A percentile compares a stretch with the other conserved stretches of the same genome.
Conservation (phyloP, 2,329 filamentous ascomycete species). For the Aureobasidium namibiae region DNA sequence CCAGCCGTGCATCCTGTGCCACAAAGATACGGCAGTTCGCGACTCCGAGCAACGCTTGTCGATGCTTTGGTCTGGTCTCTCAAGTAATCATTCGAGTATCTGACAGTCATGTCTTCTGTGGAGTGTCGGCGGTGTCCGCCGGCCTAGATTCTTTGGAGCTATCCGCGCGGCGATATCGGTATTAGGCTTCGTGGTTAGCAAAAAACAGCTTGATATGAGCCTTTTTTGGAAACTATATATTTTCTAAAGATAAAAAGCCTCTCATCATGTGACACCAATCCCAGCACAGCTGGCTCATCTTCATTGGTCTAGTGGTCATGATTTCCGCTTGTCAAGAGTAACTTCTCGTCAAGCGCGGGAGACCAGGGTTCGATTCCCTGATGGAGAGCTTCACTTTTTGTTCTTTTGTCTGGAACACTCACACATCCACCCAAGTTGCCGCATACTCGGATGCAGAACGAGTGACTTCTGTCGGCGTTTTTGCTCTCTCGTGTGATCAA, state of each 20-base stretch:
- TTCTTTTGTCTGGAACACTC: background rate
- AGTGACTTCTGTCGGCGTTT: too few relatives aligned
- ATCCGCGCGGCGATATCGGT: background rate
- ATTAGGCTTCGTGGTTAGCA: background rate
- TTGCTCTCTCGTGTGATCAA: background rate
- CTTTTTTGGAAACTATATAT: too few relatives aligned
- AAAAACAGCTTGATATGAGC: too few relatives aligned
- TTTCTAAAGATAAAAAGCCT: background rate
- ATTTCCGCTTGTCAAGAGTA: conserved; percentile 5
- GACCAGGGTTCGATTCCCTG: conserved; percentile 5
- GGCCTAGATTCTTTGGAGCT: background rate
- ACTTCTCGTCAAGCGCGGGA: conserved; percentile 2
- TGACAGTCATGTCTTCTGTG: background rate
- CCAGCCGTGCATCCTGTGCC: background rate
- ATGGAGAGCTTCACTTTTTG: conserved; percentile 1
- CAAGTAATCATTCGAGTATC: conserved; percentile 7
- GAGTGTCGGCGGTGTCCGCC: conserved; percentile 2
- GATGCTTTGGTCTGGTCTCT: background rate
- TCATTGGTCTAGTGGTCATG: conserved; percentile 8
- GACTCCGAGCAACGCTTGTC: background rate
- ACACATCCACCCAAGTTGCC: too few relatives aligned
- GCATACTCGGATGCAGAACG: too few relatives aligned
- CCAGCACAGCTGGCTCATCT: background rate
- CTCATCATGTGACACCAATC: conserved; percentile 1
- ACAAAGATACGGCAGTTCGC: background rate